These are phyloP conservation scores for Ophiostoma australiae DNA, from an alignment of 2,329 filamentous ascomycete genomes.

Conservation along the genomic window DNA sequence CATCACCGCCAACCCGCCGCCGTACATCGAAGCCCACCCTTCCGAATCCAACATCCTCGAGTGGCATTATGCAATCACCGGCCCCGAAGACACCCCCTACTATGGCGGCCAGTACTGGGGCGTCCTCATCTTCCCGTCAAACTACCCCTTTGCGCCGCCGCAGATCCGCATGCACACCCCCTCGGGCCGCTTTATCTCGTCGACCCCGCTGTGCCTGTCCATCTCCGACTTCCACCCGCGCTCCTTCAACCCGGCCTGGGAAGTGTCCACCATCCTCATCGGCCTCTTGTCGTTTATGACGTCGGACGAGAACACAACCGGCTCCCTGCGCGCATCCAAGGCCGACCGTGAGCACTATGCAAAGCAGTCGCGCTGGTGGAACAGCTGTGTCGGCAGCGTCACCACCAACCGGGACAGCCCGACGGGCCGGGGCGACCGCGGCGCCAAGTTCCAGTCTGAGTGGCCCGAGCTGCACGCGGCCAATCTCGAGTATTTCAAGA, in stretches of 20 bases:
- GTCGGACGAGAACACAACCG: constrained; percentile 96
- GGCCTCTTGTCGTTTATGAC: constrained; percentile 97
- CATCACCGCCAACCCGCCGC: constrained; percentile 69
- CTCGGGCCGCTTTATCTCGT: constrained; percentile 89
- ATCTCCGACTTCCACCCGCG: constrained; percentile 98
- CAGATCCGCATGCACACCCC: constrained; percentile 99
- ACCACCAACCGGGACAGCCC: background rate
- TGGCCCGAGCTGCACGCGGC: constrained; percentile 86
- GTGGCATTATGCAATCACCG: constrained; percentile 96
- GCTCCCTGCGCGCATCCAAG: constrained; percentile 72
- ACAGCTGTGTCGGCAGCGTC: constrained; percentile 83
- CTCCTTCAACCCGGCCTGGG: constrained; percentile 97
- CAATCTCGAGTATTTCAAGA: constrained; percentile 89
- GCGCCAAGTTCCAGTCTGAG: constrained; percentile 80
- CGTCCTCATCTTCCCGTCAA: constrained; percentile 86
- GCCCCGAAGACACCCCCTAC: constrained; percentile 90
- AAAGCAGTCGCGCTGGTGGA: constrained; percentile 85
- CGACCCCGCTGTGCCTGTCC: constrained; percentile 83
- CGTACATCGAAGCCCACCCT: constrained; percentile 83
- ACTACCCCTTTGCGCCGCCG: constrained; percentile 95
- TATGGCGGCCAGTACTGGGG: constrained; percentile 97
- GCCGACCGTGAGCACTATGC: constrained; percentile 75
- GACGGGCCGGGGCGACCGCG: constrained; percentile 67
- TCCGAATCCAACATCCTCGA: constrained; percentile 90
- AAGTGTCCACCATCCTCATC: constrained; percentile 92